Conservation (phyloP, 208 protist genomes). For the Novymonas esmeraldas region DNA sequence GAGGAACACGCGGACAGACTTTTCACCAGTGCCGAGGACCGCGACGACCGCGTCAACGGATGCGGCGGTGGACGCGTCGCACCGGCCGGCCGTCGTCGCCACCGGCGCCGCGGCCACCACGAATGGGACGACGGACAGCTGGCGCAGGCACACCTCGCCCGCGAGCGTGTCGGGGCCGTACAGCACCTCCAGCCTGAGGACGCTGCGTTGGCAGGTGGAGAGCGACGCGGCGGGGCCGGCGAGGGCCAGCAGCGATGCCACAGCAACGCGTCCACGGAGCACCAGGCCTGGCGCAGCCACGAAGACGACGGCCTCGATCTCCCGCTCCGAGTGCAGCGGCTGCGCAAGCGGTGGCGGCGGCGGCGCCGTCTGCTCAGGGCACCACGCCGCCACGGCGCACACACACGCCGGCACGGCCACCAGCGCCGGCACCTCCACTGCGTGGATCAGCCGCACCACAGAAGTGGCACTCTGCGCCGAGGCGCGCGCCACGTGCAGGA, state of each 20-base stretch:
- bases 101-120: background rate
- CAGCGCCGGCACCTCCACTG: conserved; percentile 48
- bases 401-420: conserved; percentile 43
- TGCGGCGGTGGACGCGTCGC: background rate
- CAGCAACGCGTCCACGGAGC: conserved; percentile 22
- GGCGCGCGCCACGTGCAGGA: conserved; percentile 33
- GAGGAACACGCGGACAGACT: conserved; percentile 48
- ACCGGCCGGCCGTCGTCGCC: background rate
- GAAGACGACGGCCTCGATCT: conserved; percentile 20
- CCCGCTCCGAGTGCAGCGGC: no score
- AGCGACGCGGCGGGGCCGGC: background rate
- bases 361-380: background rate
- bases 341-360: background rate
- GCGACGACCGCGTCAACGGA: conserved; percentile 1
- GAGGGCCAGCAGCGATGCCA: background rate
- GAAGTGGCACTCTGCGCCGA: background rate
- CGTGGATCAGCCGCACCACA: conserved; percentile 36
- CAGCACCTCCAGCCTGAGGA: conserved; percentile 7
- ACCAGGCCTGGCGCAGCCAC: conserved; percentile 15
- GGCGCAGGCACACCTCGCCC: conserved; percentile 27
- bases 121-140: conserved; percentile 21
- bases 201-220: background rate
- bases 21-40: conserved; percentile 52
- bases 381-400: conserved; percentile 26
- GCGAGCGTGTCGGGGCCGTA: conserved; percentile 13